A percentile compares a stretch with the other conserved stretches of the same genome.
phyloP scores from a whole-genome alignment of 306 rosid genomes.

The Purshia tridentata region DNA sequence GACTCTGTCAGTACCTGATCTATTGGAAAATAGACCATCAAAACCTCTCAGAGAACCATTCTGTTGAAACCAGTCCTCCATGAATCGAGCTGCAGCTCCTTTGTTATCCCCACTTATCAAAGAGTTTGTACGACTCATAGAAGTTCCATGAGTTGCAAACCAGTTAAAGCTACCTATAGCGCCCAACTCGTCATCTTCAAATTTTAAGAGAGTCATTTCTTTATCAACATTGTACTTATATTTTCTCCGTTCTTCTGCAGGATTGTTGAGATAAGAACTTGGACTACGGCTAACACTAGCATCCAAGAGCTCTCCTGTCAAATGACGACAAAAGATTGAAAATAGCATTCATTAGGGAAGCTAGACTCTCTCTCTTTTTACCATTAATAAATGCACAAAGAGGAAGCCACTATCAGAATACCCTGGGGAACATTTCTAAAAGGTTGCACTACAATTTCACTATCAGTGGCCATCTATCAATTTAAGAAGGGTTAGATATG shows the following conservation, averaged over 20 bases:
- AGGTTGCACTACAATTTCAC: too few relatives aligned
- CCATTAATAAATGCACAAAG: too few relatives aligned
- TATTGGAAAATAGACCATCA: conserved; percentile 21
- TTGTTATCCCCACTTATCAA: conserved; percentile 73
- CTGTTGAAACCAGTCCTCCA: conserved; percentile 74
- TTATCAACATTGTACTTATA: conserved; percentile 62
- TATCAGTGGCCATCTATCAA: background rate
- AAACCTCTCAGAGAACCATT: conserved; percentile 2
- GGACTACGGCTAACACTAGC: conserved; percentile 76
- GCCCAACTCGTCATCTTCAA: conserved; percentile 57
- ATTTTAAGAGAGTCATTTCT: conserved; percentile 69
- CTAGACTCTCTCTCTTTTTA: background rate
- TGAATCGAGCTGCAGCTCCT: conserved; percentile 70
- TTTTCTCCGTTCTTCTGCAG: conserved; percentile 50
- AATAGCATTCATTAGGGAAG: background rate
- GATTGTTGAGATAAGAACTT: conserved; percentile 65
- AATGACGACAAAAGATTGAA: conserved; percentile 1
- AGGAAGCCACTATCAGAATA: too few relatives aligned
- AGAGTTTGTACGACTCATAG: conserved; percentile 69
- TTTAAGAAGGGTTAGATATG: too few relatives aligned
- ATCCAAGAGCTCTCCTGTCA: conserved; percentile 64
- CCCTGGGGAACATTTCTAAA: too few relatives aligned
- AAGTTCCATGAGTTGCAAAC: conserved; percentile 82
- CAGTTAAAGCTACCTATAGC: conserved; percentile 68
- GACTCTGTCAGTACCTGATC: conserved; percentile 26